Evolutionary conservation across 2,329 filamentous ascomycete genomes (phyloP).

Genomic region (Aspergillus ibericus): DNA sequence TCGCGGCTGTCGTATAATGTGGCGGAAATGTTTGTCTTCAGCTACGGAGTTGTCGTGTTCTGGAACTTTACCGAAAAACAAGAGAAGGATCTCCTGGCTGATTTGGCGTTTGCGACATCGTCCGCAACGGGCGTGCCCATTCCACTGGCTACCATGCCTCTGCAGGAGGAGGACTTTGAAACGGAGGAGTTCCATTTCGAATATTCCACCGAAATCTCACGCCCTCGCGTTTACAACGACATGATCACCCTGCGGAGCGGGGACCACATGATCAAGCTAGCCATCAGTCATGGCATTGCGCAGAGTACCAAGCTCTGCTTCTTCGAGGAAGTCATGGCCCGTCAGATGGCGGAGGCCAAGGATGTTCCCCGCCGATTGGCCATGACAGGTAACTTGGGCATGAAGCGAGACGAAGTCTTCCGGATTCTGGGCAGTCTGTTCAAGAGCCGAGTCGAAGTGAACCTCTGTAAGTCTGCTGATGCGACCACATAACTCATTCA

Average conservation of each 20-base stretch:
- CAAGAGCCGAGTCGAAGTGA: constrained; percentile 93
- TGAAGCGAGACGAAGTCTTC: constrained; percentile 89
- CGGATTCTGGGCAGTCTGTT: constrained; percentile 88
- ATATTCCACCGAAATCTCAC: constrained; percentile 81
- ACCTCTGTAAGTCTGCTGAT: constrained; percentile 71
- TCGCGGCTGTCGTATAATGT: constrained; percentile 67
- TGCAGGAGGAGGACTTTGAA: constrained; percentile 89
- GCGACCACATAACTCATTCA: constrained; percentile 3
- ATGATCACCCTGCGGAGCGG: constrained; percentile 96
- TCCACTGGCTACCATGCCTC: constrained; percentile 72
- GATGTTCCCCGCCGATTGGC: constrained; percentile 87
- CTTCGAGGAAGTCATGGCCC: constrained; percentile 93
- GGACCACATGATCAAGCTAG: constrained; percentile 98
- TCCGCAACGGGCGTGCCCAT: constrained; percentile 43
- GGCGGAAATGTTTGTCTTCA: constrained; percentile 95
- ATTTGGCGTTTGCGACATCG: constrained; percentile 76
- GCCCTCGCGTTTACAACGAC: constrained; percentile 94
- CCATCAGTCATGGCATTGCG: constrained; percentile 94
- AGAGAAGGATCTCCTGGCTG: constrained; percentile 93
- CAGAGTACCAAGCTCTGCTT: constrained; percentile 96
- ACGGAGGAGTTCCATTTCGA: constrained; percentile 99
- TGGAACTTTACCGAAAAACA: constrained; percentile 98
- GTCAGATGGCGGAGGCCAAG: constrained; percentile 90
- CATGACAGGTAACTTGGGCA: constrained; percentile 83
- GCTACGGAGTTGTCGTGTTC: constrained; percentile 95